phyloP scores from a whole-genome alignment of 2,329 filamentous ascomycete genomes.

The Chrysoporthe puriensis region DNA sequence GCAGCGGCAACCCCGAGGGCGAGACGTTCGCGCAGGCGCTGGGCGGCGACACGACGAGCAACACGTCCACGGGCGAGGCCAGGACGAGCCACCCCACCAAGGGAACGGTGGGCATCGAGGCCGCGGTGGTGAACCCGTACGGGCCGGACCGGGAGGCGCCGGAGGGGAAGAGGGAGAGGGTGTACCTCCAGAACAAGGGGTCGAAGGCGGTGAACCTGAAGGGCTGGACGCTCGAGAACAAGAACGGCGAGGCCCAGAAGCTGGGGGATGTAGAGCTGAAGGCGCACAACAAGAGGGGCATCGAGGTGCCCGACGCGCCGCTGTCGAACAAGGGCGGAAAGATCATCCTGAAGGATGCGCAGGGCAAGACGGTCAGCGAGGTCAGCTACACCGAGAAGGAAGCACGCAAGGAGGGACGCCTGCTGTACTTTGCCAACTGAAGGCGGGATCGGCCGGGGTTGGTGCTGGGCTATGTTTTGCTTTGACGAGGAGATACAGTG shows the following conservation, averaged over 20 bases:
- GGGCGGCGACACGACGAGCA: conserved; percentile 16
- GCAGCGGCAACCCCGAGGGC: conserved; percentile 31
- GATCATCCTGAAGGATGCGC: conserved; percentile 28
- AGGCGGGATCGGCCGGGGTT: background rate
- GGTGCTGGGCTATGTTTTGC: too few relatives aligned
- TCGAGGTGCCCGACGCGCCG: conserved; percentile 21
- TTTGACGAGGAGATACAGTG: too few relatives aligned
- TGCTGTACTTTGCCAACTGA: conserved; percentile 29
- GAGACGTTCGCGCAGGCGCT: conserved; percentile 30
- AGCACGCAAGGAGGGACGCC: conserved; percentile 28
- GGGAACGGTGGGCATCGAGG: conserved; percentile 29
- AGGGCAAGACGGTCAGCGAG: conserved; percentile 28
- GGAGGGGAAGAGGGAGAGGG: conserved; percentile 28
- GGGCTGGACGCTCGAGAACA: conserved; percentile 31
- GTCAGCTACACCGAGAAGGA: conserved; percentile 31
- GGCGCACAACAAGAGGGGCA: conserved; percentile 16
- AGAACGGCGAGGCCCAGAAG: conserved; percentile 22
- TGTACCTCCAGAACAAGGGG: conserved; percentile 29
- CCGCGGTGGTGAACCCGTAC: conserved; percentile 32
- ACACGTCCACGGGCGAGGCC: conserved; percentile 6
- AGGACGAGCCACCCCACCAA: conserved; percentile 8
- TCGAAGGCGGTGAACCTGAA: conserved; percentile 19
- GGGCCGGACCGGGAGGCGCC: conserved; percentile 28
- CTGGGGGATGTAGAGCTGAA: conserved; percentile 19
- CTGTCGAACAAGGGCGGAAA: conserved; percentile 31